Conservation (phyloP, 2,329 filamentous ascomycete genomes). For the Fusarium sarcochroum region DNA sequence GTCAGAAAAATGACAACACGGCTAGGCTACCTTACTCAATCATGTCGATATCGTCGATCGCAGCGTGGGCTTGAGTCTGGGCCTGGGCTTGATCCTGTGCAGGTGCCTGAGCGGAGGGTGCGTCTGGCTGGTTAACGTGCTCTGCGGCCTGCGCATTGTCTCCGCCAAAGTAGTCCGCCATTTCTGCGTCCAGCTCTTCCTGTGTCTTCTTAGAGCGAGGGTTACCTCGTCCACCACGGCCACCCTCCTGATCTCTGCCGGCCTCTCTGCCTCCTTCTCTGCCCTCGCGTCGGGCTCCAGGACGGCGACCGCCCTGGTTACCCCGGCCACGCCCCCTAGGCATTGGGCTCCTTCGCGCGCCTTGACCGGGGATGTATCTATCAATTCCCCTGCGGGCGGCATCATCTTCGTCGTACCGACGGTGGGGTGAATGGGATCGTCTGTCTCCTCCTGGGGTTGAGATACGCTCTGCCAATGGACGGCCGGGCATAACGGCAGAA, state of each 20-base stretch:
- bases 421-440: conserved; percentile 71
- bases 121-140: conserved; percentile 41
- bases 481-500: conserved; percentile 67
- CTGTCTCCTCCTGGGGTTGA: conserved; percentile 66
- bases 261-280: conserved; percentile 56
- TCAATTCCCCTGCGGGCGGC: conserved; percentile 79
- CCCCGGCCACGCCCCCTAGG: conserved; percentile 62
- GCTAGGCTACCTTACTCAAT: conserved; percentile 68
- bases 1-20: conserved; percentile 25
- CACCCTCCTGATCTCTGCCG: conserved; percentile 53
- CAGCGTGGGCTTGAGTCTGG: conserved; percentile 41
- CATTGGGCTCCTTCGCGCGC: conserved; percentile 69
- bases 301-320: conserved; percentile 63
- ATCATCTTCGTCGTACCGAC: conserved; percentile 66
- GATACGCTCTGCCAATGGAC: conserved; percentile 73
- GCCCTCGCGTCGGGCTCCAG: conserved; percentile 58
- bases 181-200: conserved; percentile 94
- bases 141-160: conserved; percentile 56
- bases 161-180: conserved; percentile 89
- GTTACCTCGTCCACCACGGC: conserved; percentile 58
- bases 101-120: conserved; percentile 48
- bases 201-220: conserved; percentile 85
- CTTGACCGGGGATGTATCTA: conserved; percentile 78
- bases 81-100: conserved; percentile 23
- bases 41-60: conserved; percentile 77